Base-by-base conservation (phyloP, 2,329 filamentous ascomycete genomes). In the Botryotinia globosa region DNA sequence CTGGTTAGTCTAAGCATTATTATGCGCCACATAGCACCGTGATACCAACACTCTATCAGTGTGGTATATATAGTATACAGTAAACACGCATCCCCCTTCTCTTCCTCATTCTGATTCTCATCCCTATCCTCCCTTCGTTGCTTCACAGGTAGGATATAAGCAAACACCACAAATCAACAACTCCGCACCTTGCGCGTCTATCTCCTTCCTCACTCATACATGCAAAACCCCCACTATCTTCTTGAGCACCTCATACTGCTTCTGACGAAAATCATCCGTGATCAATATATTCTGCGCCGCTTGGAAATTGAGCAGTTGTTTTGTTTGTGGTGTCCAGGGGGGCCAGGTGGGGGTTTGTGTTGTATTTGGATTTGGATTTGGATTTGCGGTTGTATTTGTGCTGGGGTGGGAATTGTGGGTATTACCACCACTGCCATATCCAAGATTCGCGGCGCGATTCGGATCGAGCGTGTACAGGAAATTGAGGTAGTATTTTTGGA, bases 401-500 rank as follows among this genome's bases (percentile, higher is more conserved):
- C 25, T 29, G 1, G 48, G 25, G 25, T n/a, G 5, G 48, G 22
- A 7, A n/a, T 54, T 54, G 12, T 54, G 48, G 9, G 29, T 56
- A 3, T 29, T n/a, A 12, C 6, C 3, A 1, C 1, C n/a, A n/a
- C 51, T 29, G n/a, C 22, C 59, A n/a, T 16, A 34, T 14, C 20
- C 58, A 86, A 86, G 88, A n/a, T 77, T 87, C 32, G 25, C 25
- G 12, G 12, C 25, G 12, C 83, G 81, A 77, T 94, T 94, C 1
- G 92, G 92, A 79, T 94, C 88, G 62, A 90, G 81, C 63, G 89
- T 87, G 80, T 93, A 86, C 14, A 94, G 77, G 78, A 95, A 95
- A 67, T 88, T 89, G 78, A 90, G 85, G 78, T 93, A 94, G 80
- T 94, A 94, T 0, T 86, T 87, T 72, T 90, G 87, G 62, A 90